Conservation (phyloP, 2,329 filamentous ascomycete genomes). For the Herpotrichia juniperi region DNA sequence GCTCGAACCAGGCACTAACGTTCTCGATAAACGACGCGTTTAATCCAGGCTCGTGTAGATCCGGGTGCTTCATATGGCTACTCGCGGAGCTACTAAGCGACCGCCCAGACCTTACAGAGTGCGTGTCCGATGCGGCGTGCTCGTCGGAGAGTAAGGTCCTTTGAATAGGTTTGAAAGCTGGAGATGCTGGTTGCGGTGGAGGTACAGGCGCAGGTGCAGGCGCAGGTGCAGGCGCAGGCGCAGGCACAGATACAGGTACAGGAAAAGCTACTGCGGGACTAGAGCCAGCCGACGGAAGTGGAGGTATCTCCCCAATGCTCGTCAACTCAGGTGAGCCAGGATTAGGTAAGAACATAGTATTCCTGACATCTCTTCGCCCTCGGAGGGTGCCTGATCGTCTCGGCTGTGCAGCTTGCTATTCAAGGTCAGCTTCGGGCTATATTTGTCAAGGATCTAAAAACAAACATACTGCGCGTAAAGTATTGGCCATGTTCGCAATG, state of each 20-base stretch:
- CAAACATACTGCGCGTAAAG: constrained; percentile 62
- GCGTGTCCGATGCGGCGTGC: constrained; percentile 78
- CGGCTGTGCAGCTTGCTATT: constrained; percentile 62
- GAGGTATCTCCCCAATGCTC: constrained; percentile 42
- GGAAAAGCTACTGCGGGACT: constrained; percentile 6
- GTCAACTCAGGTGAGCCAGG: constrained; percentile 45
- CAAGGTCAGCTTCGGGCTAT: background rate
- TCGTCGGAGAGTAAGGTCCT: constrained; percentile 52
- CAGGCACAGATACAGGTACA: constrained; percentile 23
- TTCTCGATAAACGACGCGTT: constrained; percentile 92
- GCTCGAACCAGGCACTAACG: constrained; percentile 82
- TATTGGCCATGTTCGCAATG: constrained; percentile 76
- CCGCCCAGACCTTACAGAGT: constrained; percentile 87
- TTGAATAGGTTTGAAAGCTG: constrained; percentile 43
- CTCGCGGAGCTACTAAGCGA: constrained; percentile 74
- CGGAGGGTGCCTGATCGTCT: constrained; percentile 72
- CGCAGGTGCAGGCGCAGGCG: constrained; percentile 41
- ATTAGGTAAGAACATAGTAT: constrained; percentile 80
- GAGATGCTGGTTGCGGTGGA: constrained; percentile 40
- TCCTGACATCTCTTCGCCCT: constrained; percentile 88
- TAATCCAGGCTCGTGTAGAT: constrained; percentile 78
- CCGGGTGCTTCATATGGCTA: constrained; percentile 72
- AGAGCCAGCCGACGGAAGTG: constrained; percentile 28
- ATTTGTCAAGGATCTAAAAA: background rate
- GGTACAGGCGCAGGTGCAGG: constrained; percentile 8